A percentile compares a stretch with the other conserved stretches of the same genome.
Conservation (phyloP, 345 rosid species). For the Acer saccharum region DNA sequence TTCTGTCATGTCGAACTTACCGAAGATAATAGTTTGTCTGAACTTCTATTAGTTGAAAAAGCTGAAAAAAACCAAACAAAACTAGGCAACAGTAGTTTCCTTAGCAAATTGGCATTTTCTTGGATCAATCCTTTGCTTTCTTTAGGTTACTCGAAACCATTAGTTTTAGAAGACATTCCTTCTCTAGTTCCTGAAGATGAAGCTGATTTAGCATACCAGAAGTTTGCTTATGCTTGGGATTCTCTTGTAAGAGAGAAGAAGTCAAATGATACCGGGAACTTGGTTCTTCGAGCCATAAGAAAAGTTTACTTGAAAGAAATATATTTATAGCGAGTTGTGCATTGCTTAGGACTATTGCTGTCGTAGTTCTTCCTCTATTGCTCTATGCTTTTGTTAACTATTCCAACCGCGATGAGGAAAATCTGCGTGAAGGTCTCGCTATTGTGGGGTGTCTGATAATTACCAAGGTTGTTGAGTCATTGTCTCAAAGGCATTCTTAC, state of each 20-base stretch:
- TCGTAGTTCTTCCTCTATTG: constrained; percentile 59
- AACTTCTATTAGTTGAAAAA: constrained; percentile 45
- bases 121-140: constrained; percentile 52
- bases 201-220: constrained; percentile 50
- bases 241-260: constrained; percentile 31
- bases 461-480: constrained; percentile 60
- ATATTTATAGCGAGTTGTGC: constrained; percentile 50
- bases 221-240: constrained; percentile 58
- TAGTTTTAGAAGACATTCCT: constrained; percentile 62
- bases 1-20: constrained; percentile 17
- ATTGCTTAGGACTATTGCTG: constrained; percentile 47
- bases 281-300: constrained; percentile 47
- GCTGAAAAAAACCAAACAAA: constrained; percentile 23
- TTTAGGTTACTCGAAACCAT: constrained; percentile 51
- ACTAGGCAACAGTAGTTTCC: constrained; percentile 45
- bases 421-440: constrained; percentile 46
- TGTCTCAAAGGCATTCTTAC: constrained; percentile 72
- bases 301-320: constrained; percentile 61
- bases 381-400: constrained; percentile 64
- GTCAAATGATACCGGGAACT: constrained; percentile 33
- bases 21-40: constrained; percentile 36
- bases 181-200: constrained; percentile 56
- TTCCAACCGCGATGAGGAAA: constrained; percentile 41
- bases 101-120: constrained; percentile 57
- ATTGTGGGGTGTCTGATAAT: constrained; percentile 52